Conservation (phyloP, 768 basidiomycete genomes). For the Epithele typhae region DNA sequence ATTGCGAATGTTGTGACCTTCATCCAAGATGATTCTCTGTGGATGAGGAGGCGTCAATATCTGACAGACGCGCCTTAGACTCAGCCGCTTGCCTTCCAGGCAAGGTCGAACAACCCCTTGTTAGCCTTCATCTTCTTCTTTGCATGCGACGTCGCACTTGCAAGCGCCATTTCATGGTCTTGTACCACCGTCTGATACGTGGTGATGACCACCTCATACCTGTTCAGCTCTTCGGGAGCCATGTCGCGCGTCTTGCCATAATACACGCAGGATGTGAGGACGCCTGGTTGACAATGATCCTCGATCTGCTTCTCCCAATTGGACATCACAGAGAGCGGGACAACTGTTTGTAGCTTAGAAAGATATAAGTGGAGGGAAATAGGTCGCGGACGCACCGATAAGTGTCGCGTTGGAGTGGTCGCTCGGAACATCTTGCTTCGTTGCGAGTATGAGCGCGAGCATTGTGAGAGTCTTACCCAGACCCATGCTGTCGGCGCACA, state of each 20-base stretch:
- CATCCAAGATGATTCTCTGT: constrained; percentile 79
- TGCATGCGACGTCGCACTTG: constrained; percentile 21
- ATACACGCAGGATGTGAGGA: constrained; percentile 57
- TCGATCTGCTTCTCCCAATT: constrained; percentile 86
- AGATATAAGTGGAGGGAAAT: too few species aligned
- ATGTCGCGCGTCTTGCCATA: constrained; percentile 66
- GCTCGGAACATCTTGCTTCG: constrained; percentile 55
- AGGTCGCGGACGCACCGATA: constrained; percentile 53
- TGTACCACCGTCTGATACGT: constrained; percentile 72
- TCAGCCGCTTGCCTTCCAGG: constrained; percentile 66
- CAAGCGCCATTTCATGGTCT: constrained; percentile 36
- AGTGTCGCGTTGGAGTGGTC: constrained; percentile 68
- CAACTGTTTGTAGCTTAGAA: constrained; percentile 40
- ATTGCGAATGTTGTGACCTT: constrained; percentile 87
- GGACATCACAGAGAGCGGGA: constrained; percentile 77
- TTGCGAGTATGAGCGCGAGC: constrained; percentile 75
- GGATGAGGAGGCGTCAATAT: too few species aligned
- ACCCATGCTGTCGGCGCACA: constrained; percentile 91
- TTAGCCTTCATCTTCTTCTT: constrained; percentile 64
- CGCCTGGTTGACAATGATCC: constrained; percentile 60
- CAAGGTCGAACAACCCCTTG: constrained; percentile 57
- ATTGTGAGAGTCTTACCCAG: constrained; percentile 89
- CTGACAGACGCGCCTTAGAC: too few species aligned
- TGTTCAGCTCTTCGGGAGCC: constrained; percentile 52
- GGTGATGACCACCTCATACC: constrained; percentile 76